A percentile compares a stretch with the other conserved stretches of the same genome.
phyloP scores from a whole-genome alignment of 352 stramenopile genomes.

The Globisporangium takayamanum region DNA sequence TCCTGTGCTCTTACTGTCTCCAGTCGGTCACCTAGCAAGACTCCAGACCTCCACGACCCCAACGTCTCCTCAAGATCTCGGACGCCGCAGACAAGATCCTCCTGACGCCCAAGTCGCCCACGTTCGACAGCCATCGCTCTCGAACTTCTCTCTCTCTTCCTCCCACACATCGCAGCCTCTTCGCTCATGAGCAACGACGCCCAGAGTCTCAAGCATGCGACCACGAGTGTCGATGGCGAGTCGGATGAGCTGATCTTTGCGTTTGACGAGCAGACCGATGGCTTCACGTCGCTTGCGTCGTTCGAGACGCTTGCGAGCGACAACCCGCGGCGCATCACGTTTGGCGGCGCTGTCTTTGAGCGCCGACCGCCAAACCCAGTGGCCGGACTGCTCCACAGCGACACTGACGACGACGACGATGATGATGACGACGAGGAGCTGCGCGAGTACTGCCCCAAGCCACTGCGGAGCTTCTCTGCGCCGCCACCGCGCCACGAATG shows the following conservation, averaged over 20 bases:
- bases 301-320: slow-evolving; percentile 5
- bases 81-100: no score
- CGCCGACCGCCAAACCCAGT: slow-evolving; percentile 13
- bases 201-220: slow-evolving; percentile 3
- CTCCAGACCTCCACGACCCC: no score
- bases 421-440: slow-evolving; percentile 5
- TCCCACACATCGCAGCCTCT: background rate
- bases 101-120: no score
- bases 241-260: slow-evolving; percentile 73
- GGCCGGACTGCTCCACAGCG: slow-evolving; percentile 11
- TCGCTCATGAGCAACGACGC: slow-evolving; percentile 20
- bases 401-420: slow-evolving; percentile 5
- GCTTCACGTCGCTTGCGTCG: slow-evolving; percentile 11
- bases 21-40: no score
- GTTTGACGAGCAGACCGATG: slow-evolving; percentile 43
- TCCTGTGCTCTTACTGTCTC: no score
- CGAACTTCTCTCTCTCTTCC: no score
- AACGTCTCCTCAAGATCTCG: no score
- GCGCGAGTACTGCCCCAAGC: slow-evolving; percentile 1
- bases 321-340: slow-evolving; percentile 6
- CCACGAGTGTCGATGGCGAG: slow-evolving; percentile 14
- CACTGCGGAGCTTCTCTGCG: slow-evolving; percentile 8
- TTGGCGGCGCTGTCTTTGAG: background rate
- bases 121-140: no score
- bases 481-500: background rate